These are phyloP conservation scores for Sporisorium graminicola DNA, from an alignment of 1,284 basidiomycete species.

Conservation along the genomic window DNA sequence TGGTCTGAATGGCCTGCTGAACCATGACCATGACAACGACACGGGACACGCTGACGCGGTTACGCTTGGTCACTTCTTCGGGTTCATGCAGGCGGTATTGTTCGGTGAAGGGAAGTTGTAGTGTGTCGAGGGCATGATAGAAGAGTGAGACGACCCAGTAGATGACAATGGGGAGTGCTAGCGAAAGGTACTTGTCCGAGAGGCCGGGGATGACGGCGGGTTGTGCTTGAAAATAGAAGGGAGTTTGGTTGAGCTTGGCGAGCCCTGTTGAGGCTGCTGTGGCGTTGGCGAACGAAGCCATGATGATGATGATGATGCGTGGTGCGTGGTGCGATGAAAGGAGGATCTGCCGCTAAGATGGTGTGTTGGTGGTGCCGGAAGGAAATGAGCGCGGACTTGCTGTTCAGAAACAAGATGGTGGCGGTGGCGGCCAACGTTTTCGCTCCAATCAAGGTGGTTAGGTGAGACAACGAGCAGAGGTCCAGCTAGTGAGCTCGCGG, in stretches of 20 bases:
- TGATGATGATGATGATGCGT: conserved; percentile 11
- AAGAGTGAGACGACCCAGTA: conserved; percentile 88
- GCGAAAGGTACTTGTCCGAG: conserved; percentile 80
- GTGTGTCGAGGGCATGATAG: conserved; percentile 83
- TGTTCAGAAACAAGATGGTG: no score
- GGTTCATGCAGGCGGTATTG: conserved; percentile 89
- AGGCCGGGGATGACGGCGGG: conserved; percentile 76
- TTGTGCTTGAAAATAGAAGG: conserved; percentile 74
- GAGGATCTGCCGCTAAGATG: background rate
- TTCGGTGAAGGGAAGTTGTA: conserved; percentile 82
- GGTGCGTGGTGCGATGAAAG: background rate
- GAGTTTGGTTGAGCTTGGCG: conserved; percentile 48
- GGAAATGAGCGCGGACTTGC: background rate
- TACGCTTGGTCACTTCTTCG: conserved; percentile 81
- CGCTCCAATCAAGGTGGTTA: no score
- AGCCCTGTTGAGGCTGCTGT: conserved; percentile 30
- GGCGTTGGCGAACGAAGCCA: conserved; percentile 41
- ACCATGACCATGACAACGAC: conserved; percentile 84
- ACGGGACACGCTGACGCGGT: conserved; percentile 79
- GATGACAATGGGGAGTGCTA: conserved; percentile 82
- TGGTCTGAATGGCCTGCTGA: conserved; percentile 88
- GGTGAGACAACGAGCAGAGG: no score
- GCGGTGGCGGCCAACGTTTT: no score
- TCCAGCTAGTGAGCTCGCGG: no score
- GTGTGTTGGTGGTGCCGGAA: background rate